These are phyloP conservation scores for Lotus japonicus DNA, from an alignment of 306 rosid species.

Conservation along the genomic window DNA sequence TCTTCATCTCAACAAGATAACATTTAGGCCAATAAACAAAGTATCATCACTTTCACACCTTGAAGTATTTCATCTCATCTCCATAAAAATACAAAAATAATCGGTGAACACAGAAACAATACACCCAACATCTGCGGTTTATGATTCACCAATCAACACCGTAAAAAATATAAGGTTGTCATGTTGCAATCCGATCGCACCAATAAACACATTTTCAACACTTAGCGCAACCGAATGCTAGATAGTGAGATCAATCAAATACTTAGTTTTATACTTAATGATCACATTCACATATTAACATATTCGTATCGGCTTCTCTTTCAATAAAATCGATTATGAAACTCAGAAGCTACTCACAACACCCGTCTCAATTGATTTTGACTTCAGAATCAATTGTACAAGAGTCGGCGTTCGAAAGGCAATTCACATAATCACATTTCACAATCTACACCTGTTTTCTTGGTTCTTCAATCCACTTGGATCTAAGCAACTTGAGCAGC, in stretches of 20 bases:
- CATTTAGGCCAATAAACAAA: not conserved
- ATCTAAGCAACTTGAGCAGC: conserved; percentile 78
- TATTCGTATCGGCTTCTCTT: no score
- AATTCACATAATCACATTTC: no score
- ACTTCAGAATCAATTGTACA: no score
- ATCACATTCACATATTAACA: not conserved
- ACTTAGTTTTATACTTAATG: not conserved
- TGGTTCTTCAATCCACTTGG: conserved; percentile 53
- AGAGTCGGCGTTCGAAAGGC: no score
- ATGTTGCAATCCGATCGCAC: conserved; percentile 11
- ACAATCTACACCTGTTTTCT: conserved; percentile 30
- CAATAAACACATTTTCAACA: not conserved
- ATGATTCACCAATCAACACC: no score
- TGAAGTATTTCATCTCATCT: not conserved
- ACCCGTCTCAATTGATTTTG: no score
- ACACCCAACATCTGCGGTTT: no score
- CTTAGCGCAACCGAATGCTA: not conserved
- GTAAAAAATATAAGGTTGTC: conserved; percentile 7
- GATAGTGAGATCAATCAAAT: not conserved
- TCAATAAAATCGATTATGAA: no score
- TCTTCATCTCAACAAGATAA: not conserved
- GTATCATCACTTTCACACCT: not conserved
- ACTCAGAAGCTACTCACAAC: no score
- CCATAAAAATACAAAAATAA: no score
- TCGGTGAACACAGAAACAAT: no score